Evolutionary conservation across 305 asterid species (phyloP), one percentile per base, ranked within the genome.

Genomic region (Solanum chacoense): DNA sequence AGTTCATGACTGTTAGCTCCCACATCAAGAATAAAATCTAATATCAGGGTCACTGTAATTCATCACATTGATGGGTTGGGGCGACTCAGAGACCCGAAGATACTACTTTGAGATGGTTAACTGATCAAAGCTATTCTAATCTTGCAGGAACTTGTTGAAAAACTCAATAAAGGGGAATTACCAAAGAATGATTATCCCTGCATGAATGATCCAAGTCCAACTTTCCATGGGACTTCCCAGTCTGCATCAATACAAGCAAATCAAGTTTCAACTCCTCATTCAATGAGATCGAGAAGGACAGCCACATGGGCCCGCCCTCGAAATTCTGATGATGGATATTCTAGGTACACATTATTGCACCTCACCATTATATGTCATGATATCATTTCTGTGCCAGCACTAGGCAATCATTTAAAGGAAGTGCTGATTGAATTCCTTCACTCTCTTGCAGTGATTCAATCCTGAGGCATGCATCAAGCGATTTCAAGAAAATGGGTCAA

Each of bases 221-320:
- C 94, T 88, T 93, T 94, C 89, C 96, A 94, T 89, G 99, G 95
- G 85, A 92, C 94, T 40, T 91, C 97, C 79, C 94, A 88, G 71
- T 50, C 93, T 88, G 93, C 94, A 89, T 91, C 98, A 89, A 85
- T 76, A 80, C 94, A 94, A 91, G 65, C 93, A 36, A 92, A 91
- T 92, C 94, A 93, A 86, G 77, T 93, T 84, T 95, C 94, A 42
- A 86, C 98, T 88, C 96, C 99, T 85, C 98, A 97, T 91, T 97
- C 98, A 80, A 97, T 95, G 96, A 95, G 99, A 93, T 96, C 99
- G 73, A 96, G 96, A 92, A 90, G 98, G 90, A 91, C 97, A 6
- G 95, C 99, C 85, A 97, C 99, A 29, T 97, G 99, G 99, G 99
- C 98, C 69, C 98, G 99, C 72, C 99, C 98, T 88, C 95, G 99